Conservation (phyloP, 805 yeast species). For the Saccharomyces jurei region DNA sequence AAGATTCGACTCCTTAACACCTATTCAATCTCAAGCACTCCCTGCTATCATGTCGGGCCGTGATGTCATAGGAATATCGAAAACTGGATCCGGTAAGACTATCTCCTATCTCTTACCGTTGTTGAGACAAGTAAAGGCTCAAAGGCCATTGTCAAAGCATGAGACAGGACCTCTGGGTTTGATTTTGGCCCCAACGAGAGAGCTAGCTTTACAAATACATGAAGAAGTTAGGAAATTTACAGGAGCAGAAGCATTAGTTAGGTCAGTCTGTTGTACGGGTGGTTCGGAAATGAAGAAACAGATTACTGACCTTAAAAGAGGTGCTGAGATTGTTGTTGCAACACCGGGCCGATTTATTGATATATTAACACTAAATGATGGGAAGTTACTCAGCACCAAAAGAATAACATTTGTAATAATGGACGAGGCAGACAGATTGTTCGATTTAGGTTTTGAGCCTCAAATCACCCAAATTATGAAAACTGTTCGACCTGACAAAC, state of each 20-base stretch:
- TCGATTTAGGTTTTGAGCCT: slow-evolving; percentile 95
- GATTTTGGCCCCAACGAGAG: slow-evolving; percentile 86
- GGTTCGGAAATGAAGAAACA: slow-evolving; percentile 80
- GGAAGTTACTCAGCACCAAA: slow-evolving; percentile 55
- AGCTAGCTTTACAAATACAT: slow-evolving; percentile 75
- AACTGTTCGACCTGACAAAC: slow-evolving; percentile 76
- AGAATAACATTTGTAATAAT: slow-evolving; percentile 76
- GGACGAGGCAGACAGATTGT: slow-evolving; percentile 95
- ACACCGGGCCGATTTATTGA: slow-evolving; percentile 96
- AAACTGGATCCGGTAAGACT: slow-evolving; percentile 95
- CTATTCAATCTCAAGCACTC: slow-evolving; percentile 84
- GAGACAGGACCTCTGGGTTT: slow-evolving; percentile 75
- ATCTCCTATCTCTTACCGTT: slow-evolving; percentile 79
- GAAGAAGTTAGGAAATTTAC: slow-evolving; percentile 57
- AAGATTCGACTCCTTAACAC: slow-evolving; percentile 58
- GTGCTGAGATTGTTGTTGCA: slow-evolving; percentile 76
- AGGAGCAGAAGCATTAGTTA: slow-evolving; percentile 28
- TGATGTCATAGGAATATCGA: slow-evolving; percentile 89
- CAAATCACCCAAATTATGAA: slow-evolving; percentile 76
- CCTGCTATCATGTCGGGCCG: slow-evolving; percentile 87
- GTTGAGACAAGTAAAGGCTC: slow-evolving; percentile 75
- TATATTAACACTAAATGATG: slow-evolving; percentile 72
- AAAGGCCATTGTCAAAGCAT: slow-evolving; percentile 37
- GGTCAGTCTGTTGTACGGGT: slow-evolving; percentile 79
- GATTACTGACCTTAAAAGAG: slow-evolving; percentile 69